Evolutionary conservation across 2,329 filamentous ascomycete species (phyloP), one percentile per base, ranked within the genome.

Genomic region (Colletotrichum sp.): DNA sequence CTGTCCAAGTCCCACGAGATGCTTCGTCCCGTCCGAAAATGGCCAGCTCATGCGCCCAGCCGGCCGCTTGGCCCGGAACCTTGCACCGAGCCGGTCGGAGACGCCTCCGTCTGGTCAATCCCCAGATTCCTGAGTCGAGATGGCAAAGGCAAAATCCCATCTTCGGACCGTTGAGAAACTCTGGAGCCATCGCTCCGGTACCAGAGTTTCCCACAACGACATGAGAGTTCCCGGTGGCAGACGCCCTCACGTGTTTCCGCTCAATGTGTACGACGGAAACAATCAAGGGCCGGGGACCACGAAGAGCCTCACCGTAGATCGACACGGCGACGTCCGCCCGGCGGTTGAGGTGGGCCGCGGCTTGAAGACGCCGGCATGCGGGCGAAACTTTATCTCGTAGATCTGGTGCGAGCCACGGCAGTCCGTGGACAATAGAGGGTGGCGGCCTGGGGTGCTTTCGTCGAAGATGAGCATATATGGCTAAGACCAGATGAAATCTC

Each of bases 231-330:
- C 24, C 61, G 26, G 26, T 36, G 55, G 61, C 72, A 66, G 32
- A 52, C 48, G 36, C 61, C 60, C 60, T 71, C 67, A 24, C 67
- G 61, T 67, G 67, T 28, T n/a, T 21, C 66, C 12, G 15, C 39
- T 43, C 39, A 61, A 70, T 43, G 59, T n/a, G 67, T 73, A 55
- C 13, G 55, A 57, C 43, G 32, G 32, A 28, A 57, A 26, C 32
- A 71, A 30, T 5, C 39, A 32, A 64, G 43, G 32, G 26, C 48
- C 67, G 61, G 59, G 39, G 34, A 36, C 18, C 24, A 71, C 48
- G 30, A 74, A 71, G 72, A 74, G 67, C 67, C 72, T 66, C 72
- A 66, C 63, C 67, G 60, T 24, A 57, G 48, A 71, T 71, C 67
- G 60, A 48, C 36, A 32, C 63, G 73, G 64, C 55, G 69, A 72